Conservation (phyloP, 2,329 filamentous ascomycete genomes). For the Zymoseptoria ardabiliae region DNA sequence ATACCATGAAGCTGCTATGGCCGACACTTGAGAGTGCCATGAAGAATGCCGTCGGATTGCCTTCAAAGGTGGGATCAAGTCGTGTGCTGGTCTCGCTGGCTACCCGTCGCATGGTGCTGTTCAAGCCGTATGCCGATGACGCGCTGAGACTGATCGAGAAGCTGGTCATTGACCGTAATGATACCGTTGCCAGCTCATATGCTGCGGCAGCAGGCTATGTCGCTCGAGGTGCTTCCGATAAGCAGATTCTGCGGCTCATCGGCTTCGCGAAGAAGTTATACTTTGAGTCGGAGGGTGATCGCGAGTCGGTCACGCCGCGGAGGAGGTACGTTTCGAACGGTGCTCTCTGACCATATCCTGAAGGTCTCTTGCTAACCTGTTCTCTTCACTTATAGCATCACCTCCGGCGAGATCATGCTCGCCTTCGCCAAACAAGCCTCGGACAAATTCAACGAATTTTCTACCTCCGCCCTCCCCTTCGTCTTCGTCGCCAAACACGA, state of each 20-base stretch:
- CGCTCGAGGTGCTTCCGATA: slow-evolving; percentile 56
- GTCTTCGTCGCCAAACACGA: slow-evolving; percentile 85
- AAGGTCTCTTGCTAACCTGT: not conserved
- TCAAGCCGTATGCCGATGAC: slow-evolving; percentile 65
- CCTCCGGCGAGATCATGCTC: slow-evolving; percentile 75
- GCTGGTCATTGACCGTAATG: slow-evolving; percentile 81
- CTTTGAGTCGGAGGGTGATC: slow-evolving; percentile 72
- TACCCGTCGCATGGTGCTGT: slow-evolving; percentile 67
- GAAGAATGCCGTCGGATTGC: slow-evolving; percentile 80
- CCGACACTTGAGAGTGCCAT: slow-evolving; percentile 69
- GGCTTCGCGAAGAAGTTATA: slow-evolving; percentile 61
- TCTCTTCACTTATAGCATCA: slow-evolving; percentile 48
- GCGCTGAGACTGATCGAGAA: slow-evolving; percentile 75
- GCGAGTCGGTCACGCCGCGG: slow-evolving; percentile 27
- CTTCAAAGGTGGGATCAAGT: slow-evolving; percentile 86
- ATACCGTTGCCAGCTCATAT: slow-evolving; percentile 85
- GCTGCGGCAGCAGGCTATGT: slow-evolving; percentile 82
- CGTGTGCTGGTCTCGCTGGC: slow-evolving; percentile 78
- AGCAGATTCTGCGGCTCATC: slow-evolving; percentile 49
- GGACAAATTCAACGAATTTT: slow-evolving; percentile 75
- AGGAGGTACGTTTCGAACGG: slow-evolving; percentile 8
- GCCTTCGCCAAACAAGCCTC: slow-evolving; percentile 79
- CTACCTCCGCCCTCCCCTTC: slow-evolving; percentile 71
- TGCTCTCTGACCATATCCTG: not conserved
- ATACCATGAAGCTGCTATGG: slow-evolving; percentile 67